These are phyloP conservation scores for Tulasnella calospora DNA, from an alignment of 768 basidiomycete genomes.

Conservation along the genomic window DNA sequence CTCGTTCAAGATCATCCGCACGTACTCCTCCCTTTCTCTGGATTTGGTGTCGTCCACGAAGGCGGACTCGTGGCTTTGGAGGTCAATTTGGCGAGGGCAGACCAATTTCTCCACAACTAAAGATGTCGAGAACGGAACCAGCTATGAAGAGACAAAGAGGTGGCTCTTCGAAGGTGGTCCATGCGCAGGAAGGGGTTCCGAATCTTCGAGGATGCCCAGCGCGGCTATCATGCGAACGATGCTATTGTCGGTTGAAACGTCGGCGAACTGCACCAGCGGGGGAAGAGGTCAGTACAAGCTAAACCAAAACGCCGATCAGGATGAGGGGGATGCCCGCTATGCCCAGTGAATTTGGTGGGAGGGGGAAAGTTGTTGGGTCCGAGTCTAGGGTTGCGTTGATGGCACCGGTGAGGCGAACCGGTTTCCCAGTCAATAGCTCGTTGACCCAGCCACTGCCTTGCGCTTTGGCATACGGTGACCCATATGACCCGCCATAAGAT, in stretches of 20 bases:
- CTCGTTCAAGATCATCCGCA: constrained; percentile 23
- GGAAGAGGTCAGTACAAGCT: neutral
- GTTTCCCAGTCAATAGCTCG: constrained; percentile 25
- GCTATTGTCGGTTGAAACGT: constrained; percentile 28
- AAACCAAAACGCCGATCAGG: neutral
- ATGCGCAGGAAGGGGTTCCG: neutral
- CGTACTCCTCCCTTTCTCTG: neutral
- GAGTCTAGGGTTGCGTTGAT: constrained; percentile 25
- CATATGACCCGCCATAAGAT: neutral
- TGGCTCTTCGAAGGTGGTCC: constrained; percentile 6
- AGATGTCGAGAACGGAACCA: constrained; percentile 24
- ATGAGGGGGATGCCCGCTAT: neutral
- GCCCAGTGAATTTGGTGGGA: constrained; percentile 19
- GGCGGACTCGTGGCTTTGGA: neutral
- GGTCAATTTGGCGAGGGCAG: neutral
- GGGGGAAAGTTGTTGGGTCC: constrained; percentile 22
- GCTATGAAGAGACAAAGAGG: constrained; percentile 12
- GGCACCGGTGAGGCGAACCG: constrained; percentile 14
- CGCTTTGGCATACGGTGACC: neutral
- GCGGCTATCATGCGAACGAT: constrained; percentile 25
- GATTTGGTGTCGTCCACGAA: neutral
- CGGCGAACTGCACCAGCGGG: constrained; percentile 17
- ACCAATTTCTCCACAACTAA: constrained; percentile 27
- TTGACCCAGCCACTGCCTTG: constrained; percentile 26
- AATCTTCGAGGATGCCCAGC: constrained; percentile 23